Evolutionary conservation across 495 filamentous ascomycete species (phyloP).

Genomic region (Tetracladium setigerum): DNA sequence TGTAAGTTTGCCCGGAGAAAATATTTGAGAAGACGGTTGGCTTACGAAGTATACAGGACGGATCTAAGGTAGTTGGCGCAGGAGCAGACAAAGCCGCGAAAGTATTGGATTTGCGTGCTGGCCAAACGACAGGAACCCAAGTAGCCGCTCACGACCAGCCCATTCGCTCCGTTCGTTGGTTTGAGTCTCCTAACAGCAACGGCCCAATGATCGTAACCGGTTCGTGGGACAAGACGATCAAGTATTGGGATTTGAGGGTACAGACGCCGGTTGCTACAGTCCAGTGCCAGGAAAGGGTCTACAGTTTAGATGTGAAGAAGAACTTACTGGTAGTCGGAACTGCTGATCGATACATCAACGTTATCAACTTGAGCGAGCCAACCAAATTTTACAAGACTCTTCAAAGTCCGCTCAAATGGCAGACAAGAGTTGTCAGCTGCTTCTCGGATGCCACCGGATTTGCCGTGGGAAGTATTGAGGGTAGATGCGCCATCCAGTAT

Average conservation of each 20-base stretch:
- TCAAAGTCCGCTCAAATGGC: conserved; percentile 79
- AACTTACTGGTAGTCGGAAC: conserved; percentile 75
- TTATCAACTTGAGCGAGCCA: conserved; percentile 75
- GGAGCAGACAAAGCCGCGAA: conserved; percentile 81
- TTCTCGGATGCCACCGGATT: conserved; percentile 79
- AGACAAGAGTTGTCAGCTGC: conserved; percentile 79
- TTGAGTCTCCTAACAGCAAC: conserved; percentile 44
- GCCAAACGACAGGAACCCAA: conserved; percentile 40
- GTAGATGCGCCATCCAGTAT: conserved; percentile 83
- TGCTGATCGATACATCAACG: conserved; percentile 82
- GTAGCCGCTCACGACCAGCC: conserved; percentile 76
- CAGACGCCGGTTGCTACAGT: conserved; percentile 52
- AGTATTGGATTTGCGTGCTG: conserved; percentile 62
- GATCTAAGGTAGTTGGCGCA: conserved; percentile 66
- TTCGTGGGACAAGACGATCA: conserved; percentile 93
- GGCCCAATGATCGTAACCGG: conserved; percentile 73
- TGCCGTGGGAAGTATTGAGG: conserved; percentile 82
- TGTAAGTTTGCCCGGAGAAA: conserved; percentile 42
- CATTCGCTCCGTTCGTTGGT: conserved; percentile 71
- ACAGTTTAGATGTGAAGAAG: conserved; percentile 76
- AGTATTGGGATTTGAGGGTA: conserved; percentile 87
- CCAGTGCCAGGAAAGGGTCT: conserved; percentile 71
- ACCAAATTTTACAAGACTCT: conserved; percentile 74
- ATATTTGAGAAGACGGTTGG: neutral
- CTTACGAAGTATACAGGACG: conserved; percentile 36